Conservation (phyloP, 106 monocot genomes). For the Posidonia australis region DNA sequence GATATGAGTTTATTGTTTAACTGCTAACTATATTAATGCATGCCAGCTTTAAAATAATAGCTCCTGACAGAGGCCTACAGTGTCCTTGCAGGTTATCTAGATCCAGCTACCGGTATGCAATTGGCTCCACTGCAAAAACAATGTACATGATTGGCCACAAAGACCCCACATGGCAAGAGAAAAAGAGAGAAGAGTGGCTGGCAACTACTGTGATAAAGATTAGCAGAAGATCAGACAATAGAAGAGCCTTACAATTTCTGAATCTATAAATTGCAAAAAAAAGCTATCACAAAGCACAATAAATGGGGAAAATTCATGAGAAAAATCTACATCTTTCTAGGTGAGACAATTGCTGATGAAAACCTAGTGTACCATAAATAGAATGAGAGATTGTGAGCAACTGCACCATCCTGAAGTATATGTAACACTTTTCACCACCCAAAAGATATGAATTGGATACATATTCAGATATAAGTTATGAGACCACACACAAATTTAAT, state of each 20-base stretch:
- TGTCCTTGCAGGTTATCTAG: neutral
- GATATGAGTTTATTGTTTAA: neutral
- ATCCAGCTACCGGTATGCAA: slow-evolving; percentile 3
- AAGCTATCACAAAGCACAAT: too few relatives aligned
- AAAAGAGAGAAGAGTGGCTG: neutral
- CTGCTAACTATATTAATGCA: neutral
- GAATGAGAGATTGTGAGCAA: too few relatives aligned
- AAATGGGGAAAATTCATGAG: too few relatives aligned
- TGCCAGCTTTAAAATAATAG: slow-evolving; percentile 9
- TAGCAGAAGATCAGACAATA: too few relatives aligned
- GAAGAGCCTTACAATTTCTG: too few relatives aligned
- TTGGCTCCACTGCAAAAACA: slow-evolving; percentile 2
- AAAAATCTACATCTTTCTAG: too few relatives aligned
- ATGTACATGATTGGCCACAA: slow-evolving; percentile 1
- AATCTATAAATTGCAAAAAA: too few relatives aligned
- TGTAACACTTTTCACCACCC: neutral
- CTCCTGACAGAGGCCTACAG: slow-evolving; percentile 1
- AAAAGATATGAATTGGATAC: neutral
- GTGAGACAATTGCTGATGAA: too few relatives aligned
- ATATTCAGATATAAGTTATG: neutral
- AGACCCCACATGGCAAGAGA: neutral
- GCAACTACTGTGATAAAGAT: neutral
- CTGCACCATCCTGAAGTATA: too few relatives aligned
- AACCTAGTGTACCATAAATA: too few relatives aligned
- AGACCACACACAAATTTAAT: too few relatives aligned